Evolutionary conservation across 1,284 basidiomycete species (phyloP).

Genomic region (Anthracocystis panici-leucophaei): DNA sequence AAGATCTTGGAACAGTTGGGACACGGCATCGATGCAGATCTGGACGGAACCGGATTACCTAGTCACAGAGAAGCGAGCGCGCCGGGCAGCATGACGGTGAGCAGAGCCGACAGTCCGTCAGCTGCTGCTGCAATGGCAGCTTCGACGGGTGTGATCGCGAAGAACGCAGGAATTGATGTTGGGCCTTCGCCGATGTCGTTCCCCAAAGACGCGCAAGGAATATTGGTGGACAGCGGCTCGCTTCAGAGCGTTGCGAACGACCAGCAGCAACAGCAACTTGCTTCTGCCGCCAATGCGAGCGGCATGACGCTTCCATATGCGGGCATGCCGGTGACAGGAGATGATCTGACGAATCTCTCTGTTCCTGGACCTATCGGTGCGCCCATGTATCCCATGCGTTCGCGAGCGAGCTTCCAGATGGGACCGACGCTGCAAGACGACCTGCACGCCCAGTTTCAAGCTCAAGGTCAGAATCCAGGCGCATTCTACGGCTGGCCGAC

Average conservation of each 20-base stretch:
- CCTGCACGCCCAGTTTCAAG: conserved; percentile 33
- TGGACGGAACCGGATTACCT: conserved; percentile 48
- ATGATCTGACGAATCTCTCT: conserved; percentile 15
- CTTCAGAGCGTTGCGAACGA: neutral
- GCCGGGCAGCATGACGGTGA: conserved; percentile 8
- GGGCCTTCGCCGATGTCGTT: conserved; percentile 10
- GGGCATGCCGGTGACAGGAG: neutral
- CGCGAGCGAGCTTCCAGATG: conserved; percentile 23
- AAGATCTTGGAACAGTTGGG: conserved; percentile 53
- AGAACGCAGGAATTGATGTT: conserved; percentile 9
- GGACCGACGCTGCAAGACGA: conserved; percentile 28
- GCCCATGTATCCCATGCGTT: conserved; percentile 36
- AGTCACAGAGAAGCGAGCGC: conserved; percentile 25
- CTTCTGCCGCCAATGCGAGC: neutral
- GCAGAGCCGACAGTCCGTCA: conserved; percentile 30
- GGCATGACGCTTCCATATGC: conserved; percentile 9
- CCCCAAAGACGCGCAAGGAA: conserved; percentile 7
- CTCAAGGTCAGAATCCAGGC: conserved; percentile 33
- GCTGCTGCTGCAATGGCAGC: conserved; percentile 13
- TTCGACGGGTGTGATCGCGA: conserved; percentile 2
- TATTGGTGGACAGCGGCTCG: conserved; percentile 1
- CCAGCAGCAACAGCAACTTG: neutral
- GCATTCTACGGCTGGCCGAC: conserved; percentile 33
- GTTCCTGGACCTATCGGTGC: conserved; percentile 47
- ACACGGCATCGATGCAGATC: conserved; percentile 49